phyloP scores from a whole-genome alignment of 108 stramenopile species.

The Conticribra guillardii region DNA sequence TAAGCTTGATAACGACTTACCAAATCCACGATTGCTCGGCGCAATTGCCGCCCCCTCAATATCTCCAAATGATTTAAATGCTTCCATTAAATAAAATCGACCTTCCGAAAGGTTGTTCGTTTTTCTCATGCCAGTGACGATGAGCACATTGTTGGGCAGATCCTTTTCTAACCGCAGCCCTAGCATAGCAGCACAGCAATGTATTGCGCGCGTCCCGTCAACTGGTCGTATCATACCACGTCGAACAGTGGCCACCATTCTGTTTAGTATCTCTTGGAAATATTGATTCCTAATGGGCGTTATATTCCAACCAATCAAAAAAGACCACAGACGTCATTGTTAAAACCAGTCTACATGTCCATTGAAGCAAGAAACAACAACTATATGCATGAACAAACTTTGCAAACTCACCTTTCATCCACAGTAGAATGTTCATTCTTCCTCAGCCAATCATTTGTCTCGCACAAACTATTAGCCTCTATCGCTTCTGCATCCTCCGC shows the following conservation, averaged over 20 bases:
- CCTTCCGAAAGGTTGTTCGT: conserved; percentile 48
- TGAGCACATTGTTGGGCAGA: conserved; percentile 66
- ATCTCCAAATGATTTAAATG: conserved; percentile 75
- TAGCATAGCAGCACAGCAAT: conserved; percentile 76
- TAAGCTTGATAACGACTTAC: too few species aligned
- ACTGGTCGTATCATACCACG: conserved; percentile 59
- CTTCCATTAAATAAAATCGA: conserved; percentile 39
- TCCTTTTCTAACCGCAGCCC: conserved; percentile 67
- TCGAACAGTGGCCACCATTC: conserved; percentile 68
- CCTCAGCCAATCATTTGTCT: conserved; percentile 80
- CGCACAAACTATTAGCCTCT: conserved; percentile 73
- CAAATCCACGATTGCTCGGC: conserved; percentile 75
- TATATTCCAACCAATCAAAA: too few species aligned
- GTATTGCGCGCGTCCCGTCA: conserved; percentile 73
- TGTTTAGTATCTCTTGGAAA: conserved; percentile 78
- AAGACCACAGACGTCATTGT: too few species aligned
- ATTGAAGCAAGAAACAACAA: too few species aligned
- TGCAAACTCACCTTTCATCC: too few species aligned
- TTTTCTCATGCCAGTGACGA: conserved; percentile 86
- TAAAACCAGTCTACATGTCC: too few species aligned
- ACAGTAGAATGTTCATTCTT: conserved; percentile 59
- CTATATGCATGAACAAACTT: too few species aligned
- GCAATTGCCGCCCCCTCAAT: conserved; percentile 75
- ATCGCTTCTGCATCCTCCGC: conserved; percentile 35
- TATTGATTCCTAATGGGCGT: too few species aligned